These are phyloP conservation scores for Akanthomyces lecanii DNA, from an alignment of 2,329 filamentous ascomycete genomes.

Conservation along the genomic window DNA sequence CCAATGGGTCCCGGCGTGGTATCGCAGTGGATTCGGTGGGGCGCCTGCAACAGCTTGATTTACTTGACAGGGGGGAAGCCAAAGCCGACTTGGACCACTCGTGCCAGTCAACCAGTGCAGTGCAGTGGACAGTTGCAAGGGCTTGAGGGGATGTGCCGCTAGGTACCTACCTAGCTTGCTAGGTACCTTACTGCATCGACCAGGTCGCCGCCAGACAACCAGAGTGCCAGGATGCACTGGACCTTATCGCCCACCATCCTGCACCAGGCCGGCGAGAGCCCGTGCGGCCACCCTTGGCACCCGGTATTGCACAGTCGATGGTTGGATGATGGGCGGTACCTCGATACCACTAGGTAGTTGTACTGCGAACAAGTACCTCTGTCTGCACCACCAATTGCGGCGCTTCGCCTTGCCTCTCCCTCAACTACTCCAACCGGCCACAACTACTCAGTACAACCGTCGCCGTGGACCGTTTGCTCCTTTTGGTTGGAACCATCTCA, in stretches of 20 bases:
- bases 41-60: background rate
- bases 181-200: too few species aligned
- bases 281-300: conserved; percentile 7
- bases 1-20: conserved; percentile 3
- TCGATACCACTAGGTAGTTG: background rate
- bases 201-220: background rate
- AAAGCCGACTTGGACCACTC: background rate
- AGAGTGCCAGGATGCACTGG: background rate
- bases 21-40: background rate
- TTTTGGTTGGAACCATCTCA: background rate
- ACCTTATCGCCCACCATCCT: conserved; percentile 4
- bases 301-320: background rate
- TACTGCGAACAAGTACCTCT: background rate
- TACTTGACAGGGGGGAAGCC: background rate
- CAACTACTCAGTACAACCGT: background rate
- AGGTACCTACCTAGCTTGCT: too few species aligned
- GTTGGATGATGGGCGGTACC: too few species aligned
- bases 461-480: conserved; percentile 2
- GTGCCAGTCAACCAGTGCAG: background rate
- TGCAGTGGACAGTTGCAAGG: background rate
- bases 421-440: background rate
- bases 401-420: background rate
- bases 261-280: conserved; percentile 2
- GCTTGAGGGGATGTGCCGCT: background rate
- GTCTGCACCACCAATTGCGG: background rate